Evolutionary conservation across 805 yeast species (phyloP).

Genomic region (Kodamaea kaohsiungensis): DNA sequence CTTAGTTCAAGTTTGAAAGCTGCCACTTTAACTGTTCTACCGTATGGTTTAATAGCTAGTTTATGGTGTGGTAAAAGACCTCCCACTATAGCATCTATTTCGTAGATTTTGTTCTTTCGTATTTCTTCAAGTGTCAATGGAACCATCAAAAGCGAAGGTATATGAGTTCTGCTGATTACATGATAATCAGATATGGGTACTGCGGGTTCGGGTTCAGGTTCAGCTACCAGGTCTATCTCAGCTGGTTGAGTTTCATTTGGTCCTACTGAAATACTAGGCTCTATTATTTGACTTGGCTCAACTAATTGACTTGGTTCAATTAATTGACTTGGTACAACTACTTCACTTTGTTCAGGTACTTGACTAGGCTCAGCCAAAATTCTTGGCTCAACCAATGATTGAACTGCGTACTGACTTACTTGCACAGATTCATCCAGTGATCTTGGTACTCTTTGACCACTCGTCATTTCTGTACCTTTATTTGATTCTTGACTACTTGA

Average conservation of each 20-base stretch:
- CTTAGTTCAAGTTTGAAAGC: conserved; percentile 23
- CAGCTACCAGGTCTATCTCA: too few species aligned
- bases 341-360: background rate
- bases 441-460: conserved; percentile 6
- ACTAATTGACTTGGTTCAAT: background rate
- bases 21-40: conserved; percentile 28
- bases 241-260: too few species aligned
- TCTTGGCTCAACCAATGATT: background rate
- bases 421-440: background rate
- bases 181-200: background rate
- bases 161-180: background rate
- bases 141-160: background rate
- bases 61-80: conserved; percentile 20
- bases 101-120: conserved; percentile 15
- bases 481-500: conserved; percentile 7
- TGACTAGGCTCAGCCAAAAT: background rate
- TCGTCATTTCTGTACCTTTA: conserved; percentile 6
- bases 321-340: background rate
- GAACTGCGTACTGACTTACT: background rate
- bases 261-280: background rate
- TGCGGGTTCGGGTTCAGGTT: background rate
- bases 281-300: background rate
- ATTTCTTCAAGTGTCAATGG: conserved; percentile 13
- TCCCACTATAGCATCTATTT: conserved; percentile 18
- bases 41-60: conserved; percentile 31